These are phyloP conservation scores for Rhodotorula toruloides DNA, from an alignment of 768 basidiomycete genomes.

Conservation along the genomic window DNA sequence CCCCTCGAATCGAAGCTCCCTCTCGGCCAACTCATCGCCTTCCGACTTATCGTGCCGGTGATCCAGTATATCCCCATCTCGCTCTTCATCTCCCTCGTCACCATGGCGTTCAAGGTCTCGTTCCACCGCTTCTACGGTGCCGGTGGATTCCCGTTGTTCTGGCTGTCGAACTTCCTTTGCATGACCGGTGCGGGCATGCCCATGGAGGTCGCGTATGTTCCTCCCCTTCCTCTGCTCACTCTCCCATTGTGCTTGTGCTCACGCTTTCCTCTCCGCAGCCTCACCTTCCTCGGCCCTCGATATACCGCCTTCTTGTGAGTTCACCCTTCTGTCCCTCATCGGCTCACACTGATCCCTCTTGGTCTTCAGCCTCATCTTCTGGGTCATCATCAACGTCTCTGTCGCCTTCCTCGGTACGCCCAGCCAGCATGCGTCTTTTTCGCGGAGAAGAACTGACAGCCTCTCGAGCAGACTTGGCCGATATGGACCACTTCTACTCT, in stretches of 20 bases:
- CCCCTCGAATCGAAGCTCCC: constrained; percentile 10
- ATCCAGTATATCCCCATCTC: constrained; percentile 22
- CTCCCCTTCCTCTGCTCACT: constrained; percentile 42
- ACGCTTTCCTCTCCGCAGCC: neutral
- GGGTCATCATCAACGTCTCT: constrained; percentile 34
- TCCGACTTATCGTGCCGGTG: constrained; percentile 12
- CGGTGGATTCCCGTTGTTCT: constrained; percentile 46
- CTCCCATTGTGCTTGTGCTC: too few relatives aligned
- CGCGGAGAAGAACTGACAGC: neutral
- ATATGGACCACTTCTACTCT: constrained; percentile 43
- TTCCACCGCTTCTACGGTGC: constrained; percentile 43
- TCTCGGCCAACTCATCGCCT: constrained; percentile 6
- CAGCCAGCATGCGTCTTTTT: neutral
- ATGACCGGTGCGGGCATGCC: constrained; percentile 6
- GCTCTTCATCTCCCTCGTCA: constrained; percentile 43
- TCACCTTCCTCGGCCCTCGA: constrained; percentile 43
- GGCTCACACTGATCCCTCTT: too few relatives aligned
- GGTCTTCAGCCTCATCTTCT: constrained; percentile 35
- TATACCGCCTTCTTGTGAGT: constrained; percentile 46
- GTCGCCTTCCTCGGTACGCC: constrained; percentile 42
- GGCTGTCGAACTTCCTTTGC: constrained; percentile 38
- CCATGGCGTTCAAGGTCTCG: constrained; percentile 44
- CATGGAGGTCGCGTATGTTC: constrained; percentile 40
- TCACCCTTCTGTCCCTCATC: neutral
- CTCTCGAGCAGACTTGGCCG: constrained; percentile 36